Percentiles rank a stretch among this genome's conserved stretches.
phyloP scores from a whole-genome alignment of 2,329 filamentous ascomycete species.

The Periconia sp. region DNA sequence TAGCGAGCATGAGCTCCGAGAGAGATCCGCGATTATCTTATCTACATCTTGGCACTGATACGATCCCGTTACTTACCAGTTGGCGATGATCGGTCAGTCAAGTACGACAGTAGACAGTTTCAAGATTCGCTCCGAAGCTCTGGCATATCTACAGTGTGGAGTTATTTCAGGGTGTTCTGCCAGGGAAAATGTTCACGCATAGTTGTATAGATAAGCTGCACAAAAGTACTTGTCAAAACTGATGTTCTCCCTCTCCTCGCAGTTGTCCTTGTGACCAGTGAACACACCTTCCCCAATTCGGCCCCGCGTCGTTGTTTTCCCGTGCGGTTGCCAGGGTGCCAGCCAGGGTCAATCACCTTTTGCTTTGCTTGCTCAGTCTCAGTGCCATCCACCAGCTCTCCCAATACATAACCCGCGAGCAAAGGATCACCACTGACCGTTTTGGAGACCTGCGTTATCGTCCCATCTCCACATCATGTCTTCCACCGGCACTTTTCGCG shows the following conservation, averaged over 20 bases:
- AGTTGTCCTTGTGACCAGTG: conserved; percentile 13
- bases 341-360: conserved; percentile 2
- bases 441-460: conserved; percentile 13
- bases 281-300: conserved; percentile 12
- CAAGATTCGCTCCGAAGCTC: neutral
- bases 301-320: conserved; percentile 19
- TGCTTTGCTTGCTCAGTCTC: conserved; percentile 3
- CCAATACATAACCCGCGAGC: conserved; percentile 18
- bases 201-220: too few species aligned
- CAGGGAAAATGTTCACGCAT: neutral
- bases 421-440: conserved; percentile 19
- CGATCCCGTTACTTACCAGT: too few species aligned
- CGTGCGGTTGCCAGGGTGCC: conserved; percentile 5
- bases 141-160: neutral
- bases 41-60: conserved; percentile 20
- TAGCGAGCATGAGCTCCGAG: conserved; percentile 18
- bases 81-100: neutral
- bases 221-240: too few species aligned
- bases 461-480: conserved; percentile 53
- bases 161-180: neutral
- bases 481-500: conserved; percentile 65
- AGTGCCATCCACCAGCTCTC: neutral
- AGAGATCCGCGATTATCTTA: conserved; percentile 31
- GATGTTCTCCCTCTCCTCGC: too few species aligned
- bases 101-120: neutral